Base-by-base conservation (phyloP, 2,329 filamentous ascomycete species). In the Dendryphion nanum region DNA sequence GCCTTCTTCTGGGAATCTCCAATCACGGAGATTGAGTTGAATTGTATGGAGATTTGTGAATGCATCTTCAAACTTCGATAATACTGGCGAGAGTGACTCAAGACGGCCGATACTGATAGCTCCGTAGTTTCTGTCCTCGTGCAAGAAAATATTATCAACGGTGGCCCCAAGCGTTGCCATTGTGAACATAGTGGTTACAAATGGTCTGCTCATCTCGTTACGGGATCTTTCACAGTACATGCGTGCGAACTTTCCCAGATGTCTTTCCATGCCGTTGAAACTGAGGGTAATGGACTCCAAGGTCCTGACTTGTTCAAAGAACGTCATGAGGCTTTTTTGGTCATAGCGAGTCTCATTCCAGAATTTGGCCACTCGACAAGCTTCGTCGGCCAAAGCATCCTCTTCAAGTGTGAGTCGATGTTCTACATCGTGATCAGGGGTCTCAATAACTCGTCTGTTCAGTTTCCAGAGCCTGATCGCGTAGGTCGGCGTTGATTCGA, bases 281-380 rank as follows among this genome's bases (percentile, higher is more conserved):
- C 10, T 47, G 19, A 36, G 51, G 2, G 38, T 42, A 13, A 50
- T 46, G 10, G 42, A 45, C 6, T 49, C 32, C 18, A 61, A 32
- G 1, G 15, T 40, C 5, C 44, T 31, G 5, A 59, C 31, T n/a
- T 42, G 40, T 15, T 40, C 35, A 13, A 59, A 61, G 1, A 53
- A 42, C 2, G 23, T 33, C 2, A 26, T 40, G 3, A 59, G 47
- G 2, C 37, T 43, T 14, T 53, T 55, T 8, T 43, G 47, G 21
- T 61, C 57, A 29, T 44, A 37, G n/a, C 50, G 45, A 1, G 54
- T 54, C 33, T 61, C 55, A 18, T 49, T 58, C 47, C 56, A 61
- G 31, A 45, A 55, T 4, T 40, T 48, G 5, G 46, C 40, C 2
- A 29, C 20, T 3, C 46, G 34, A 5, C 52, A 40, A 7, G 47